Evolutionary conservation across 768 basidiomycete species (phyloP), one percentile per base, ranked within the genome.

Genomic region (Chalciporus sphaerocephalus): DNA sequence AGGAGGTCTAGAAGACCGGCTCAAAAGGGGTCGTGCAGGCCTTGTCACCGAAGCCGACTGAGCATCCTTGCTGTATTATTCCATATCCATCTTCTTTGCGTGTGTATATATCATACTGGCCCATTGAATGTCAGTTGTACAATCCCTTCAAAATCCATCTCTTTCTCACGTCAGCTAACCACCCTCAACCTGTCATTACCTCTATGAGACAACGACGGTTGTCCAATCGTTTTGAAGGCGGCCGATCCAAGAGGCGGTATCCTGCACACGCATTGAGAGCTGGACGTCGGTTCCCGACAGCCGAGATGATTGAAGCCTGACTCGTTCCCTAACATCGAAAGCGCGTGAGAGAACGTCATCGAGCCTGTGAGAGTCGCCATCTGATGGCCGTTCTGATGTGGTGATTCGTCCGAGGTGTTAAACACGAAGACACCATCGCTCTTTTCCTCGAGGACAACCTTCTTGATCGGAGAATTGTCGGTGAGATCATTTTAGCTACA

Each of bases 1-100:
- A 7, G 86, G 87, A 32, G 87, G 84, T 13, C 66, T 92, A 22
- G 90, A 89, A 62, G 89, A 92, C 30, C 72, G 88, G 47, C 82
- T 92, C 38, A 74, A 69, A 58, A 74, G 91, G 55, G 85, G 87
- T 33, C 72, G 83, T 27, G 81, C 81, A 21, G 84, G 81, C 6
- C 65, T 92, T 65, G 82, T 88, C 25, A 75, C 77, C 42, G 83
- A 83, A 51, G 75, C 50, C 11, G 65, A 65, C 33, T 65, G 48
- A 64, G 28, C 42, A 36, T 13, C 16, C 37, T 40, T 42, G 22
- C 36, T 38, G 46, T 44, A 21, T 35, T 20, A 38, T 49, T 17
- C 32, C 42, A 32, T 30, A 10, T 46, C 11, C 39, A 25, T 36
- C 21, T 24, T 37, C 30, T 38, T 18, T 40, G 21, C 27, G 32